Percentiles rank a stretch among this genome's conserved stretches.
These are phyloP conservation scores for Colletotrichum neosansevieriae DNA, from an alignment of 2,329 filamentous ascomycete genomes.

Conservation along the genomic window DNA sequence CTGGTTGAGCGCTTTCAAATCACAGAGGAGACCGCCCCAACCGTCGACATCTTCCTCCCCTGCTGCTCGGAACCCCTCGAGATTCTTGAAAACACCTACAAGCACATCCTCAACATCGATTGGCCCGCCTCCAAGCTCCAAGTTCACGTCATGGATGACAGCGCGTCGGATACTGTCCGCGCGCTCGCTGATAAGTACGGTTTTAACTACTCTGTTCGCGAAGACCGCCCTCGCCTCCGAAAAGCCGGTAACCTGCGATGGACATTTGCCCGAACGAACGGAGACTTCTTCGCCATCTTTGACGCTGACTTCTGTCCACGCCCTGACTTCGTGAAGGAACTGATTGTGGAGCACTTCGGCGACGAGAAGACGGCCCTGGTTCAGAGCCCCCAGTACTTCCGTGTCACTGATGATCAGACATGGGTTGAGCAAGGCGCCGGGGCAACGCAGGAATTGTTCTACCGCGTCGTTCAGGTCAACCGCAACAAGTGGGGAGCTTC, in stretches of 20 bases:
- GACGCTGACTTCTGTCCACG: constrained; percentile 58
- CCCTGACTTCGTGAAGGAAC: constrained; percentile 53
- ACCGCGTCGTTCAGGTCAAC: constrained; percentile 57
- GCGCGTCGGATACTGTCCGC: constrained; percentile 48
- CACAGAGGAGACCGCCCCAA: constrained; percentile 50
- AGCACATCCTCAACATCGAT: constrained; percentile 49
- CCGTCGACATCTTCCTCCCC: constrained; percentile 56
- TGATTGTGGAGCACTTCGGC: constrained; percentile 54
- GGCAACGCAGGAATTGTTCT: constrained; percentile 56
- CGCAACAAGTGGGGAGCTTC: constrained; percentile 55
- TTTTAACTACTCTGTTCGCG: constrained; percentile 55
- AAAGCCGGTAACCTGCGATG: constrained; percentile 58
- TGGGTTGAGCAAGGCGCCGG: constrained; percentile 59
- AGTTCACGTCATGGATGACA: constrained; percentile 56
- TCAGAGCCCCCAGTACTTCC: constrained; percentile 57
- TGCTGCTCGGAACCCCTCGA: constrained; percentile 57
- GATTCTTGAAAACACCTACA: constrained; percentile 53
- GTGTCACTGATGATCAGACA: constrained; percentile 53
- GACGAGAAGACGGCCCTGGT: constrained; percentile 54
- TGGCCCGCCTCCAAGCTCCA: constrained; percentile 52
- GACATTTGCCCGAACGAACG: constrained; percentile 53
- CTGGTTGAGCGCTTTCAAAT: constrained; percentile 49
- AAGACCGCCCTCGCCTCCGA: constrained; percentile 54
- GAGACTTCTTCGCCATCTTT: constrained; percentile 57
- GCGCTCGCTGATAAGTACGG: constrained; percentile 49